A percentile compares a stretch with the other conserved stretches of the same genome.
Evolutionary conservation across 2,329 filamentous ascomycete genomes (phyloP).

Genomic region (Claviceps spartinae): DNA sequence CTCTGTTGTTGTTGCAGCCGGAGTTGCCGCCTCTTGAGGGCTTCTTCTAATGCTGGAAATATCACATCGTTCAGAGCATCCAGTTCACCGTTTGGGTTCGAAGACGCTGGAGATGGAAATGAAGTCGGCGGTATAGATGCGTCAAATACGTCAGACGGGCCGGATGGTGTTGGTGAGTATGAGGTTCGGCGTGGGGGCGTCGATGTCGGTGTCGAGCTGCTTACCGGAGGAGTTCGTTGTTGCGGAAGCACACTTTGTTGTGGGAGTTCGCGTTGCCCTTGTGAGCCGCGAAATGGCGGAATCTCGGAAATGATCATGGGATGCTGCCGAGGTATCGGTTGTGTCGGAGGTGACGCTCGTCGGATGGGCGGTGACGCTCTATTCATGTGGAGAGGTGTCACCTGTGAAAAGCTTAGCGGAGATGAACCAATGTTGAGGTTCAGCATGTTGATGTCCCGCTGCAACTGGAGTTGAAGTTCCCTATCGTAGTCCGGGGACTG

Average conservation of each 20-base stretch:
- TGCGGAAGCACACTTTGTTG: constrained; percentile 15
- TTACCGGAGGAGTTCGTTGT: constrained; percentile 7
- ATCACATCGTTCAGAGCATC: constrained; percentile 86
- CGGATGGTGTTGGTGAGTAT: constrained; percentile 17
- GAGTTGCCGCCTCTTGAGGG: constrained; percentile 65
- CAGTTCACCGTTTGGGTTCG: constrained; percentile 53
- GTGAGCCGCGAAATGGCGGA: constrained; percentile 35
- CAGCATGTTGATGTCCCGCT: constrained; percentile 45
- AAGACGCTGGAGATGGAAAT: constrained; percentile 43
- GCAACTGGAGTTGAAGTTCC: constrained; percentile 48
- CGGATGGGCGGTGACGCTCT: constrained; percentile 11
- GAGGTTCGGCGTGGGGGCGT: constrained; percentile 10
- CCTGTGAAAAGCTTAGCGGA: constrained; percentile 1
- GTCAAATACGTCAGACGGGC: constrained; percentile 9
- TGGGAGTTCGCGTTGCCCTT: constrained; percentile 16
- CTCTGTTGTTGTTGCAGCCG: constrained; percentile 39
- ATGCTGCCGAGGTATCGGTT: constrained; percentile 19
- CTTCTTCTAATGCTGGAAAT: constrained; percentile 81
- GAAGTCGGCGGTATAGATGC: constrained; percentile 26
- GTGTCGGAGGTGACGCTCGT: constrained; percentile 9
- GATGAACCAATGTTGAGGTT: constrained; percentile 25
- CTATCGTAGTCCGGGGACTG: constrained; percentile 48
- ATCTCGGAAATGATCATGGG: constrained; percentile 39
- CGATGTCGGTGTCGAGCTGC: constrained; percentile 9
- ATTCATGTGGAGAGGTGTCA: constrained; percentile 1